Evolutionary conservation across 495 filamentous ascomycete genomes (phyloP), one percentile per base, ranked within the genome.

Genomic region (Talaromyces ruber): DNA sequence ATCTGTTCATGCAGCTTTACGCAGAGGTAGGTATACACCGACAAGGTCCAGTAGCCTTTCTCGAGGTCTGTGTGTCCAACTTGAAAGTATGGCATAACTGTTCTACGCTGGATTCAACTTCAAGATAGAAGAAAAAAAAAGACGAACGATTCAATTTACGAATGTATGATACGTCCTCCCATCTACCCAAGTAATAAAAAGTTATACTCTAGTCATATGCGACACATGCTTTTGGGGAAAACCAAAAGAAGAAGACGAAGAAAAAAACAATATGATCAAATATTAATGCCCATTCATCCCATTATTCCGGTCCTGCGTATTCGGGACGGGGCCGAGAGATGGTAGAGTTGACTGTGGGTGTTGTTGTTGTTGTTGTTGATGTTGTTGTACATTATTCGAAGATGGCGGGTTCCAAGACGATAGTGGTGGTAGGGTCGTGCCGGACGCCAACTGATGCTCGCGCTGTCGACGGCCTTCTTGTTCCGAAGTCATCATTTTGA

Each of bases 401-500:
- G 58, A 45, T n/a, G 24, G 22, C 6, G 29, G 26, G n/a, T 24
- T 32, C 43, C 43, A 52, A 32, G 59, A 52, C 1, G 59, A 61
- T 6, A 34, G 6, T 9, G 37, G 59, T 52, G 59, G 59, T 29
- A 52, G 59, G 11, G 29, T 26, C 1, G 37, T 34, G 22, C 26
- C 26, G 11, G 30, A 16, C 30, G 60, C 60, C n/a, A 56, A 22
- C 37, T 73, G 74, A 58, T 76, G 74, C 64, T 80, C 76, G 21
- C 74, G 60, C 52, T 76, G 76, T 6, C 76, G 69, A 25, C 76
- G 76, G 47, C 76, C 76, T 62, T 79, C 76, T 56, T 80, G 77
- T 63, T 80, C 76, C 1, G 76, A 76, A 3, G 77, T 77, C 77
- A 80, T 80, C 62, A 69, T 75, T 47, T 81, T 81, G 22, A 78